Percentiles rank a stretch among this genome's conserved stretches.
Evolutionary conservation across 441 rosid species (phyloP).

Genomic region (Gossypium trilobum): DNA sequence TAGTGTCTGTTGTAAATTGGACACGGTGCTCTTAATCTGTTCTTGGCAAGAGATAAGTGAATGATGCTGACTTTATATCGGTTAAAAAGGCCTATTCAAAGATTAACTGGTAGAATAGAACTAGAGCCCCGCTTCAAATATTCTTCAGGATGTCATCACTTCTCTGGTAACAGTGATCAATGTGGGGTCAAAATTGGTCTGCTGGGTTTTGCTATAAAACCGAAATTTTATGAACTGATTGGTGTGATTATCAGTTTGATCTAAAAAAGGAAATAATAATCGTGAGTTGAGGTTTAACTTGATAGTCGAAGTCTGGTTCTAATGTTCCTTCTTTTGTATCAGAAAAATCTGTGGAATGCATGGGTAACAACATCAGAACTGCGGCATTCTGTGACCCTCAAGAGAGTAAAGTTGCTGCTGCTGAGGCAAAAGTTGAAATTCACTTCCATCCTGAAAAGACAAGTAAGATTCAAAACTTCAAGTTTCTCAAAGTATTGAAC

Average conservation of each 20-base stretch:
- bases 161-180: background rate
- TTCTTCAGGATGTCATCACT: background rate
- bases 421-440: slow-evolving; percentile 53
- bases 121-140: background rate
- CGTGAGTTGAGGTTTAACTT: background rate
- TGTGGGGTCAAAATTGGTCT: background rate
- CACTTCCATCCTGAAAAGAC: slow-evolving; percentile 52
- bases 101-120: background rate
- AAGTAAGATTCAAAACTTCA: slow-evolving; percentile 35
- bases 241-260: background rate
- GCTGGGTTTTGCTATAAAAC: background rate
- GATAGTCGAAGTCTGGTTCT: background rate
- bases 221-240: background rate
- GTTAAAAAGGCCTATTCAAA: background rate
- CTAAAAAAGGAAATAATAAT: background rate
- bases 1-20: background rate
- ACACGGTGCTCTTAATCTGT: background rate
- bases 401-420: slow-evolving; percentile 53
- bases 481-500: background rate
- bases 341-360: slow-evolving; percentile 62
- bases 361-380: slow-evolving; percentile 61
- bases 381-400: slow-evolving; percentile 49
- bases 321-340: slow-evolving; percentile 19
- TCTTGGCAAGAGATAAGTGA: background rate
- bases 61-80: background rate